A percentile compares a stretch with the other conserved stretches of the same genome.
phyloP scores from a whole-genome alignment of 1,284 basidiomycete species.

The Phlebopus sp. region DNA sequence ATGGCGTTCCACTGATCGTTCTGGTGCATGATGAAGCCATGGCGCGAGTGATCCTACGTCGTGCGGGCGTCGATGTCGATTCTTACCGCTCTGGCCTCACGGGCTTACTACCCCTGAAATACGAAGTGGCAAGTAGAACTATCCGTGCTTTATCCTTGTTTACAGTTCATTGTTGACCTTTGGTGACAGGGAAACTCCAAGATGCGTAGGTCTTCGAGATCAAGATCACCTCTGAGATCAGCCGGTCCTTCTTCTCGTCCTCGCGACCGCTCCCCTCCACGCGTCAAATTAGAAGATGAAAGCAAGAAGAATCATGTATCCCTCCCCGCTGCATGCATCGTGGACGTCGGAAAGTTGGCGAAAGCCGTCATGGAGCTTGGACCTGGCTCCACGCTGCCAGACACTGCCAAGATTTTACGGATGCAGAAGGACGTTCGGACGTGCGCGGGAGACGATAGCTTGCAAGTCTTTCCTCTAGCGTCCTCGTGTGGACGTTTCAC shows the following conservation, averaged over 20 bases:
- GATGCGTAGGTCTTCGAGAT: slow-evolving; percentile 4
- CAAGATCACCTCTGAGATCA: slow-evolving; percentile 4
- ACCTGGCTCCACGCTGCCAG: slow-evolving; percentile 22
- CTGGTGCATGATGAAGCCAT: slow-evolving; percentile 33
- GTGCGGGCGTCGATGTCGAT: slow-evolving; percentile 20
- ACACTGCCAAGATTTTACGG: slow-evolving; percentile 22
- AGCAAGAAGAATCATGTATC: background rate
- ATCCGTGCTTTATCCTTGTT: background rate
- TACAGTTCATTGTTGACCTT: background rate
- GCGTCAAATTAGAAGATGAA: slow-evolving; percentile 1
- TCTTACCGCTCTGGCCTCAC: slow-evolving; percentile 24
- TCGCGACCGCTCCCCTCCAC: background rate
- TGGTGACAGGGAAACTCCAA: background rate
- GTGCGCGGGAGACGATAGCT: slow-evolving; percentile 33
- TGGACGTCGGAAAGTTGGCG: slow-evolving; percentile 29
- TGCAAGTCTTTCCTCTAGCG: slow-evolving; percentile 18
- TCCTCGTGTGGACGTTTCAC: no score
- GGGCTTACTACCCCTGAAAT: slow-evolving; percentile 13
- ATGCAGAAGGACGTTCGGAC: slow-evolving; percentile 28
- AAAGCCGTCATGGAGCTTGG: slow-evolving; percentile 24
- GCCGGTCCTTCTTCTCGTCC: background rate
- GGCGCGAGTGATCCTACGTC: slow-evolving; percentile 22
- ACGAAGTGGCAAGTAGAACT: slow-evolving; percentile 7
- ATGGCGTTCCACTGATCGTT: slow-evolving; percentile 24
- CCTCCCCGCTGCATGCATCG: slow-evolving; percentile 13